A percentile compares a stretch with the other conserved stretches of the same genome.
Evolutionary conservation across 495 filamentous ascomycete species (phyloP).

Genomic region (Parachaetomium inaequale): DNA sequence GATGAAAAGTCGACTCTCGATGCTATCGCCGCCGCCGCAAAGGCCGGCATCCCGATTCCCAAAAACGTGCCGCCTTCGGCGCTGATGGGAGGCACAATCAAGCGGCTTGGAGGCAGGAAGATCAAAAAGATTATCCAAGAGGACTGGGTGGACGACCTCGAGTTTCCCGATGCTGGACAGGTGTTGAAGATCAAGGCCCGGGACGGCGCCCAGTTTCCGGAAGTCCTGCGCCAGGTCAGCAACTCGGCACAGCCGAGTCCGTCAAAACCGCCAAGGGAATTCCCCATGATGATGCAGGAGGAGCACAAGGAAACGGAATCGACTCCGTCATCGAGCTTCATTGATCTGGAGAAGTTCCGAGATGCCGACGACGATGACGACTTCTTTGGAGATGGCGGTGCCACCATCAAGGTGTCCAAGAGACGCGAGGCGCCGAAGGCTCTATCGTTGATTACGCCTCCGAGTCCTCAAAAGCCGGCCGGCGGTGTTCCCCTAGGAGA

Average conservation of each 20-base stretch:
- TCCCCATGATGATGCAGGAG: conserved; percentile 21
- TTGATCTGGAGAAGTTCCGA: conserved; percentile 57
- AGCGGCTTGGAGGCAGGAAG: conserved; percentile 79
- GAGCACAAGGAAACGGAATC: conserved; percentile 29
- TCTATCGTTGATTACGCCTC: conserved; percentile 54
- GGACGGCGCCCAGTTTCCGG: conserved; percentile 60
- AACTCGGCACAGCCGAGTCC: conserved; percentile 43
- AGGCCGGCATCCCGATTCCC: conserved; percentile 89
- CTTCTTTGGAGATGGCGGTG: conserved; percentile 57
- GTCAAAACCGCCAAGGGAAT: conserved; percentile 32
- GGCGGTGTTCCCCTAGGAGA: conserved; percentile 35
- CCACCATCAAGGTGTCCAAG: conserved; percentile 67
- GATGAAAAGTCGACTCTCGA: conserved; percentile 76
- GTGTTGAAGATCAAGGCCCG: conserved; percentile 61
- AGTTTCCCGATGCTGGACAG: conserved; percentile 62
- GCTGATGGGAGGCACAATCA: conserved; percentile 89
- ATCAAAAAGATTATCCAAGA: conserved; percentile 72
- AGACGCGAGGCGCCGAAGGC: conserved; percentile 51
- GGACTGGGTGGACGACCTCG: conserved; percentile 90
- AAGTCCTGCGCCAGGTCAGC: conserved; percentile 62
- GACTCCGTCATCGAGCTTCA: conserved; percentile 31
- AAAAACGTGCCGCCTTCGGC: conserved; percentile 89
- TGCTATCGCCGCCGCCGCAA: conserved; percentile 80
- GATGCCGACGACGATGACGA: conserved; percentile 57
- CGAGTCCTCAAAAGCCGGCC: conserved; percentile 45